Evolutionary conservation across 2,329 filamentous ascomycete species (phyloP).

Genomic region (Trichoderma lentiforme): DNA sequence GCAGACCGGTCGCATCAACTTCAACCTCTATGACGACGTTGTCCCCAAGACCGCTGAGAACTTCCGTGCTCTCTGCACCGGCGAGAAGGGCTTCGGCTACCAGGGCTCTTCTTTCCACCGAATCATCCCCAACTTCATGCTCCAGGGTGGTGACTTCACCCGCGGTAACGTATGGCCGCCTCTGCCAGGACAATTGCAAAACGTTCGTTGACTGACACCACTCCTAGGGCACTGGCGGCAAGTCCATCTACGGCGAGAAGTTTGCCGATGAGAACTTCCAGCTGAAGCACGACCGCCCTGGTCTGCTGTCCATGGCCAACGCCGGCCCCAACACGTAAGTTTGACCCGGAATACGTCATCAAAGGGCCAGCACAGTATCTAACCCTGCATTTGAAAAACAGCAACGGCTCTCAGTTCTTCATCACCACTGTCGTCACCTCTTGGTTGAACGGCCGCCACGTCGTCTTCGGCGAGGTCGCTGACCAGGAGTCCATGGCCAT

Average conservation of each 20-base stretch:
- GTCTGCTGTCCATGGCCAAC: constrained; percentile 92
- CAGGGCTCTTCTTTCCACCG: constrained; percentile 83
- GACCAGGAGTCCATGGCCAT: constrained; percentile 47
- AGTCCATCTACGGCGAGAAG: constrained; percentile 94
- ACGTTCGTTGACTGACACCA: constrained; percentile 18
- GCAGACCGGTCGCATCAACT: constrained; percentile 77
- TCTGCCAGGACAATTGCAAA: background rate
- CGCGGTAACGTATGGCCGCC: constrained; percentile 71
- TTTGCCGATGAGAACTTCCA: constrained; percentile 92
- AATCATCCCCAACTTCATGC: constrained; percentile 91
- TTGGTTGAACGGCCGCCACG: constrained; percentile 80
- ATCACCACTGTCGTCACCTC: constrained; percentile 87
- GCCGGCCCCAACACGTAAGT: constrained; percentile 86
- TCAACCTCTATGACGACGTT: constrained; percentile 79
- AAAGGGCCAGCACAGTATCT: background rate
- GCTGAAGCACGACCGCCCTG: constrained; percentile 68
- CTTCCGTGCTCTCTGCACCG: constrained; percentile 81
- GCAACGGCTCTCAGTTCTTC: constrained; percentile 98
- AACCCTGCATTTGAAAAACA: constrained; percentile 38
- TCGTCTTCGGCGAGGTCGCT: constrained; percentile 76
- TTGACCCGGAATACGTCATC: background rate
- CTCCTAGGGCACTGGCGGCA: constrained; percentile 77
- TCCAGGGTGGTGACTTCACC: constrained; percentile 95
- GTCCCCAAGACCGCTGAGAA: constrained; percentile 87
- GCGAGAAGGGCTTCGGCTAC: constrained; percentile 80